These are phyloP conservation scores for Vaccinium corymbosum DNA, from an alignment of 148 eudicot genomes.

Conservation along the genomic window DNA sequence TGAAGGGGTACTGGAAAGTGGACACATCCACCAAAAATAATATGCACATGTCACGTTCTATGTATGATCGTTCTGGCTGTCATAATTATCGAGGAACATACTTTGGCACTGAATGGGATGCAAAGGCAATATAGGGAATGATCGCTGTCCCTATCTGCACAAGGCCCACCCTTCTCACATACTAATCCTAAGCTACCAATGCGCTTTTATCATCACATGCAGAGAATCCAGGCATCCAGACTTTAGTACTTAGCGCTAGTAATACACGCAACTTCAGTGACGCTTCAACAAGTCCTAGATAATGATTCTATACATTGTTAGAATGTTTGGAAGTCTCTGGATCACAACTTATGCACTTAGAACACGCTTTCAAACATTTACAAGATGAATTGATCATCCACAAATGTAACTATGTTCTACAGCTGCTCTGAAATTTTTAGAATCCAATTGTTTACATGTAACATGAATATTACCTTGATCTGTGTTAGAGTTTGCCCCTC, in stretches of 20 bases:
- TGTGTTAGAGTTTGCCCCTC: too few relatives aligned
- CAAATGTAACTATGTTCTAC: background rate
- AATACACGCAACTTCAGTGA: background rate
- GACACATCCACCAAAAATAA: background rate
- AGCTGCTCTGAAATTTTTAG: background rate
- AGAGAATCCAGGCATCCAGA: constrained; percentile 3
- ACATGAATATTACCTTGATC: background rate
- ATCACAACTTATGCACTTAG: background rate
- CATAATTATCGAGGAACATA: background rate
- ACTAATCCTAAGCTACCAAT: background rate
- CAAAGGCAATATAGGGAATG: background rate
- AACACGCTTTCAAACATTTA: background rate
- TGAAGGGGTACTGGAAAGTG: background rate
- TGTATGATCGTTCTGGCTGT: background rate
- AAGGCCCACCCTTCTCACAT: background rate
- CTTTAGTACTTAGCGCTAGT: background rate
- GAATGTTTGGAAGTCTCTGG: background rate
- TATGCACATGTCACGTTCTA: background rate
- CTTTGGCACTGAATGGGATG: background rate
- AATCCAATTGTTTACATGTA: background rate
- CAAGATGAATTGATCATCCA: background rate
- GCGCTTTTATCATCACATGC: background rate
- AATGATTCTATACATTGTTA: background rate
- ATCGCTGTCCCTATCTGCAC: background rate
- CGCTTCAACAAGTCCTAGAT: background rate